Evolutionary conservation across 2,329 filamentous ascomycete genomes (phyloP), one percentile per base, ranked within the genome.

Genomic region (Epichloe bromicola): DNA sequence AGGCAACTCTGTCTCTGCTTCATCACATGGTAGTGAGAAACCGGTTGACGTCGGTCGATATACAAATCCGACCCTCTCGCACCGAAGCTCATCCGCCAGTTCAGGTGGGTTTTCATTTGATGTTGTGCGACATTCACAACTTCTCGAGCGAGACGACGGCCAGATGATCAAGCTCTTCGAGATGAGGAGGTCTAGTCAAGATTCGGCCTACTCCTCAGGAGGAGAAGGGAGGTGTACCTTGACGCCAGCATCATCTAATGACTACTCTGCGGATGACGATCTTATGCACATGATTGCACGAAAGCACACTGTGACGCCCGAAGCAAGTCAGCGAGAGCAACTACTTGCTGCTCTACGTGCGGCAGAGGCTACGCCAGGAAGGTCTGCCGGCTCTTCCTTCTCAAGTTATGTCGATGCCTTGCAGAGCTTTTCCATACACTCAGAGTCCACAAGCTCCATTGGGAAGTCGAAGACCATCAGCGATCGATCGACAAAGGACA

Each of bases 341-440:
- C 23, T 52, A 15, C 42, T 52, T n/a, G 19, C 41, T 23, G 50
- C 50, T 36, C 46, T 52, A 3, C 7, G 20, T 39, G 46, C 34
- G 19, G 23, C 46, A 15, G 46, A 46, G 40, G 20, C 41, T 17
- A 46, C 50, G 2, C 41, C 46, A 23, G 33, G 26, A 38, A 45
- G 42, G 37, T 43, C 26, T n/a, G 19, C 17, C 33, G 3, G 8
- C 19, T 43, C 39, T 3, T 34, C 45, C 36, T 36, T 39, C 2
- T 36, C 36, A 12, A 46, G 36, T 30, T 34, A 37, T n/a, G 26
- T 30, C 17, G 20, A 46, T 46, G 20, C 34, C 12, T 39, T 47
- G 4, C 50, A 49, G 15, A 14, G 11, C 19, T 26, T 26, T 12
- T 46, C 41, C 14, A 23, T 43, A 8, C n/a, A 33, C 15, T 11